Evolutionary conservation across 1,139 yeast genomes (phyloP).

Genomic region (Nakaseomyces delphensis): DNA sequence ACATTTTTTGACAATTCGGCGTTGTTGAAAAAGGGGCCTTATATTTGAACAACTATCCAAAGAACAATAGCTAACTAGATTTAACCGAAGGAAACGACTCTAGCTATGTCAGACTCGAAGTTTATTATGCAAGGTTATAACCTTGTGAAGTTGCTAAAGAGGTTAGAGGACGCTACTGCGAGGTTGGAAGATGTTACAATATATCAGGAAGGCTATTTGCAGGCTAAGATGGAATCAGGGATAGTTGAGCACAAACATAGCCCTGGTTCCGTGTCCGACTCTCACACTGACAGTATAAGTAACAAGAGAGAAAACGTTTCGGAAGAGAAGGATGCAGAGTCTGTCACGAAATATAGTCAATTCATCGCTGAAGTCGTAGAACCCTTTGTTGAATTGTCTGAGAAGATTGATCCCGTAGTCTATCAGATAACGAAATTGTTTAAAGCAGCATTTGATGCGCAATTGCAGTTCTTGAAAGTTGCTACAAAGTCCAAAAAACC

Average conservation of each 20-base stretch:
- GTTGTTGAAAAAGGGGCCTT: too few relatives aligned
- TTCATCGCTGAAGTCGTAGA: constrained; percentile 45
- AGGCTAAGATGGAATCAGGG: constrained; percentile 21
- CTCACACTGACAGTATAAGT: constrained; percentile 13
- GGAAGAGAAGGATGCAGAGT: constrained; percentile 34
- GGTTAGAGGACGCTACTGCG: constrained; percentile 89
- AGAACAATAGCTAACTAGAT: too few relatives aligned
- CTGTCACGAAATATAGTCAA: constrained; percentile 46
- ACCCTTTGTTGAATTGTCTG: constrained; percentile 55
- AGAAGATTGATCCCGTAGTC: constrained; percentile 53
- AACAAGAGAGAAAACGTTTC: constrained; percentile 19
- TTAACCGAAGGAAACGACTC: too few relatives aligned
- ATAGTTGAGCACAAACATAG: constrained; percentile 1
- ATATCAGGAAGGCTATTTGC: constrained; percentile 50
- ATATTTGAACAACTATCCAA: too few relatives aligned
- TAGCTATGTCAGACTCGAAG: constrained; percentile 44
- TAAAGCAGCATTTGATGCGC: constrained; percentile 51
- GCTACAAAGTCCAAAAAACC: constrained; percentile 62
- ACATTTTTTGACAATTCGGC: too few relatives aligned
- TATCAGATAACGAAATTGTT: constrained; percentile 52
- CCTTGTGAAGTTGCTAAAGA: constrained; percentile 68
- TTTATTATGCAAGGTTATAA: constrained; percentile 71
- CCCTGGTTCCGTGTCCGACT: constrained; percentile 11
- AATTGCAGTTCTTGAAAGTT: constrained; percentile 48
- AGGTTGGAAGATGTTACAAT: constrained; percentile 83